A percentile compares a stretch with the other conserved stretches of the same genome.
phyloP scores from a whole-genome alignment of 306 rosid genomes.

The Malus fusca region DNA sequence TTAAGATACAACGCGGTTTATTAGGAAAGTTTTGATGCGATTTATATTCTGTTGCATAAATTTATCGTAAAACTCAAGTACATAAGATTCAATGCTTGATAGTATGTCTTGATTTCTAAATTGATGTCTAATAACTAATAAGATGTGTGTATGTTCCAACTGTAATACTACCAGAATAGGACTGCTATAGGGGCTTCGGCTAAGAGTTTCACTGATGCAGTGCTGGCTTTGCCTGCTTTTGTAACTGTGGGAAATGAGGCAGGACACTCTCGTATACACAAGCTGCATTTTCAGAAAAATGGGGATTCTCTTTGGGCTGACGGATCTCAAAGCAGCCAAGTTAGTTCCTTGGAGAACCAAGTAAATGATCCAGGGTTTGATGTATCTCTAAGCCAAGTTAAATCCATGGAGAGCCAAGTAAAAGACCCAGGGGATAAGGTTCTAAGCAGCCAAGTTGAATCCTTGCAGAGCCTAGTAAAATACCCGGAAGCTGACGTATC shows the following conservation, averaged over 20 bases:
- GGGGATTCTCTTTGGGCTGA: not conserved
- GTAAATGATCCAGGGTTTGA: not conserved
- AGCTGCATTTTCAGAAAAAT: not conserved
- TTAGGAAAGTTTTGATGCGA: not conserved
- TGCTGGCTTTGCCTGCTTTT: not conserved
- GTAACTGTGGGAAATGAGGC: not conserved
- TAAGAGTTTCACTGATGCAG: not conserved
- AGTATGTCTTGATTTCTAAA: not conserved
- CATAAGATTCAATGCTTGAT: not conserved
- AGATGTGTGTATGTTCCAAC: not conserved
- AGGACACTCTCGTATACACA: not conserved
- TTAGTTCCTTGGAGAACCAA: not conserved
- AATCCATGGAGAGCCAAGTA: not conserved
- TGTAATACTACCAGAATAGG: not conserved
- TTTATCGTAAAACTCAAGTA: not conserved
- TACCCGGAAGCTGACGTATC: not conserved
- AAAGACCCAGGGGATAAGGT: not conserved
- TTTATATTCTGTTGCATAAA: not conserved
- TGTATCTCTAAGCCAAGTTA: not conserved
- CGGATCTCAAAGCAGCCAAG: not conserved
- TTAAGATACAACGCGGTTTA: not conserved
- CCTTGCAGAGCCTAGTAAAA: not conserved
- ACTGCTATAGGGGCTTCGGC: not conserved
- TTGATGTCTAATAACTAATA: not conserved
- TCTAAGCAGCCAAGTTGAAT: not conserved